Conservation (phyloP, 2,329 filamentous ascomycete genomes). For the Aspergillaceae sp. region DNA sequence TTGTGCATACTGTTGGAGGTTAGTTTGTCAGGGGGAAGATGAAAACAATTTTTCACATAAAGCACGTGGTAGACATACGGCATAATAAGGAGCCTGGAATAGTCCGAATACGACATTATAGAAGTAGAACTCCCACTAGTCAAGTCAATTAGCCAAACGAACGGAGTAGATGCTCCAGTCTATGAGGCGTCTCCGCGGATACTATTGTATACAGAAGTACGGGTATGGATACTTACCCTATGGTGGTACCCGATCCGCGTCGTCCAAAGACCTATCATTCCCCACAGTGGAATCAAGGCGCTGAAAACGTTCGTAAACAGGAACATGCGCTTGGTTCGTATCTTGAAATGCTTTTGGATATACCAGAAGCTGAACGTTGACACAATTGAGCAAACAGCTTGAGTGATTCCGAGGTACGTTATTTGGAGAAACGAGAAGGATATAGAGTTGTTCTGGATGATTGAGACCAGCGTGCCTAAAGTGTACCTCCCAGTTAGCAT, state of each 20-base stretch:
- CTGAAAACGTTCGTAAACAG: constrained; percentile 35
- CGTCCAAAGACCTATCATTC: constrained; percentile 36
- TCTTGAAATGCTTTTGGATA: constrained; percentile 34
- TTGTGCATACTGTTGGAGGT: constrained; percentile 27
- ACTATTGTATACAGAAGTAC: not conserved
- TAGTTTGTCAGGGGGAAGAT: not conserved
- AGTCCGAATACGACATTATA: constrained; percentile 37
- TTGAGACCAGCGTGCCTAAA: constrained; percentile 27
- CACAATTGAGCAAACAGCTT: constrained; percentile 30
- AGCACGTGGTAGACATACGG: constrained; percentile 14
- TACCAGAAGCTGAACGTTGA: constrained; percentile 39
- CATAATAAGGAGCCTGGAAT: constrained; percentile 37
- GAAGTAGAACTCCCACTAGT: constrained; percentile 36
- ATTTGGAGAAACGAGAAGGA: constrained; percentile 36
- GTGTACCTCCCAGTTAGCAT: too few relatives aligned
- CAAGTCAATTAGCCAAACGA: constrained; percentile 1
- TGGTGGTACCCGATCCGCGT: constrained; percentile 33
- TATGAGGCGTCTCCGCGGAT: not conserved
- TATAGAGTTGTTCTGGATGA: constrained; percentile 35
- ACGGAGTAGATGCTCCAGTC: not conserved
- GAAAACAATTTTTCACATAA: too few relatives aligned
- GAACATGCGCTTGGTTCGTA: constrained; percentile 36
- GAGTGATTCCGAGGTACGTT: constrained; percentile 34
- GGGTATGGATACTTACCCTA: constrained; percentile 13
- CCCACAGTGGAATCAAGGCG: constrained; percentile 36